Conservation (phyloP, 306 rosid species). For the Malus sylvestris region DNA sequence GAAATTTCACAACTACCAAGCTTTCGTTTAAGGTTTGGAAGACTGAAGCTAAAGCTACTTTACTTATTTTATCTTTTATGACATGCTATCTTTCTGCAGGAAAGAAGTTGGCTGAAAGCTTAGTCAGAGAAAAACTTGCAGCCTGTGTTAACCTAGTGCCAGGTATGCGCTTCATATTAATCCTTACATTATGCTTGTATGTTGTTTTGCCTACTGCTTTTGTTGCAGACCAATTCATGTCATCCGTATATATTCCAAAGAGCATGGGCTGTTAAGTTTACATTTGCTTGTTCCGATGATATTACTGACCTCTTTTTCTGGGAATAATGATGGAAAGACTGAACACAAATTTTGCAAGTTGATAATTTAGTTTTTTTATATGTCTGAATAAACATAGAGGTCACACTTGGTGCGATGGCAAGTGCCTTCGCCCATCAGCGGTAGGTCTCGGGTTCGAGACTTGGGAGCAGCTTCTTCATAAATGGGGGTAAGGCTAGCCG, state of each 20-base stretch:
- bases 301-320: not conserved
- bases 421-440: too few relatives aligned
- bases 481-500: too few relatives aligned
- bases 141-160: conserved; percentile 92
- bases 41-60: not conserved
- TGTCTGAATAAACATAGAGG: not conserved
- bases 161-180: conserved; percentile 32
- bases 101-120: conserved; percentile 78
- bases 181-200: not conserved
- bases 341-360: not conserved
- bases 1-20: not conserved
- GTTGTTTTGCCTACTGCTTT: not conserved
- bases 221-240: not conserved
- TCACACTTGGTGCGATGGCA: too few relatives aligned
- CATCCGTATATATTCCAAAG: not conserved
- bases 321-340: not conserved
- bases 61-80: not conserved
- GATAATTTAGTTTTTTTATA: not conserved
- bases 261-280: not conserved
- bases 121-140: conserved; percentile 84
- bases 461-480: too few relatives aligned
- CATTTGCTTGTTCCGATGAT: not conserved
- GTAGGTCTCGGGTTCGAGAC: too few relatives aligned
- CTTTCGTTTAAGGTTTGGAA: not conserved
- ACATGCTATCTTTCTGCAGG: conserved; percentile 38